Base-by-base conservation (phyloP, 176 grass and related monocot genomes). In the Eleusine indica region DNA sequence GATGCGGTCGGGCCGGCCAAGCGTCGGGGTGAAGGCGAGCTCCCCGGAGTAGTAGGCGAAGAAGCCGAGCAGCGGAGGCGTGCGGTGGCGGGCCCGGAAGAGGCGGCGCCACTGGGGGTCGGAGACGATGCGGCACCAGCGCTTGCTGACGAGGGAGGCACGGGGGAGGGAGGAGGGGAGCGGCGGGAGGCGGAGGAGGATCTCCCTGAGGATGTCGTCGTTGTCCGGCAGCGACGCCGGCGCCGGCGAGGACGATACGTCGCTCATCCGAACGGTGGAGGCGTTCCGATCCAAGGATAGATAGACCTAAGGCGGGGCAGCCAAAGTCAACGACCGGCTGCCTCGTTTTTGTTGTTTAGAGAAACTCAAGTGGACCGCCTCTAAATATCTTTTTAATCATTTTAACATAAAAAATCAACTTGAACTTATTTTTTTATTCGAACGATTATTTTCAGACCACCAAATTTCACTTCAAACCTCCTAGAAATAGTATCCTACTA, bases 161-260 rank as follows among this genome's bases (percentile, higher is more conserved):
- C 43, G 70, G 11, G 43, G 70, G 44, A 48, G 69, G 42, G 69
- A 71, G 42, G 69, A 71, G 18, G 69, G 69, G 3, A n/a, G n/a
- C 11, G 69, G 69, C 0, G 43, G 12, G 70, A 72, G 43, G 44
- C 43, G 2, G 12, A 71, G 44, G 44, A 47, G 44, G 44, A 47
- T 47, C 44, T 47, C 44, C 44, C 43, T 5, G 70, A 73, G 25
- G 46, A 73, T 30, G 22, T 73, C 71, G 25, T 73, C 71, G 47
- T 73, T 5, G 14, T 52, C 46, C 25, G 47, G 47, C 71, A 73
- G 12, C 11, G 70, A 15, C n/a, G n/a, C 70, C 43, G 44, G 21
- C 42, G 43, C 68, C 40, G 68, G 68, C 42, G 70, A 25, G 2
- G 54, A 58, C 3, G 21, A 21, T 6, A 53, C 37, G 11, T 76